phyloP scores from a whole-genome alignment of 108 stramenopile genomes.

The Nitzschia sp. region DNA sequence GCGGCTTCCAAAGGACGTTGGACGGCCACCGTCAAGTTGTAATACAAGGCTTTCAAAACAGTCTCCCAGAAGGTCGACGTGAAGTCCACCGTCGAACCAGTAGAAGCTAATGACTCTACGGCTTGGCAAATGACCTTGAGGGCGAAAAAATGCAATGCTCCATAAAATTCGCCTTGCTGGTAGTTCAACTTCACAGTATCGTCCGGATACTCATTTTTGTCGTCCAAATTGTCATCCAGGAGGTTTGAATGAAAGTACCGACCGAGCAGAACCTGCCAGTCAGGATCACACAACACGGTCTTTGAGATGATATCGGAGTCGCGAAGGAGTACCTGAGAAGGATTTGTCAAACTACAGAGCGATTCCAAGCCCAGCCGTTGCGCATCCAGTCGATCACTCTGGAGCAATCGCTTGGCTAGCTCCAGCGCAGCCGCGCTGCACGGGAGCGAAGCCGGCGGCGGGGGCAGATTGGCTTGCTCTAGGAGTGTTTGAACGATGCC shows the following conservation, averaged over 20 bases:
- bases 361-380: constrained; percentile 25
- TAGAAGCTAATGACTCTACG: constrained; percentile 1
- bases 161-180: neutral
- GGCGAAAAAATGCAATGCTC: constrained; percentile 9
- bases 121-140: constrained; percentile 17
- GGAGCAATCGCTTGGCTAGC: neutral
- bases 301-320: constrained; percentile 2
- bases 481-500: constrained; percentile 2
- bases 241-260: neutral
- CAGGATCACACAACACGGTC: constrained; percentile 1
- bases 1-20: constrained; percentile 17
- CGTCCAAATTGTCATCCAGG: neutral
- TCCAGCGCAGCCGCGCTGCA: neutral
- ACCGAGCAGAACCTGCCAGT: constrained; percentile 4
- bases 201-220: neutral
- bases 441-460: neutral
- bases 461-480: neutral
- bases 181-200: neutral
- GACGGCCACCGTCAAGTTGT: neutral
- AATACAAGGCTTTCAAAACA: constrained; percentile 1
- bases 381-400: constrained; percentile 15
- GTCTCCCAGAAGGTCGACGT: constrained; percentile 4
- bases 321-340: neutral
- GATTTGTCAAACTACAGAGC: constrained; percentile 11
- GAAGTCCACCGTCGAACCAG: neutral